These are phyloP conservation scores for Capronia epimyces DNA, from an alignment of 2,329 filamentous ascomycete genomes.

Conservation along the genomic window DNA sequence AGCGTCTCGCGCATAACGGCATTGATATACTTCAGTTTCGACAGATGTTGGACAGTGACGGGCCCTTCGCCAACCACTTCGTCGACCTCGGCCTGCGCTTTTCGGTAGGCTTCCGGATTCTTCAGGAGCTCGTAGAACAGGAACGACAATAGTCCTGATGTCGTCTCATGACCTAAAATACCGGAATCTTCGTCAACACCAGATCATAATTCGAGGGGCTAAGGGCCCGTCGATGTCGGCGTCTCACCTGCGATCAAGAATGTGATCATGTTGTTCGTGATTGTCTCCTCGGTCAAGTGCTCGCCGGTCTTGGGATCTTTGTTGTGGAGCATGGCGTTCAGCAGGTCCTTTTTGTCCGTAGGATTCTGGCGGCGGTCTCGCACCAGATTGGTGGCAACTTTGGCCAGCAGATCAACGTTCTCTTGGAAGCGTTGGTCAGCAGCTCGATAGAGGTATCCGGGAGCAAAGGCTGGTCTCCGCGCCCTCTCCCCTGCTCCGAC, in stretches of 20 bases:
- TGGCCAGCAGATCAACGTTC: constrained; percentile 25
- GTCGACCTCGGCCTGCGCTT: constrained; percentile 64
- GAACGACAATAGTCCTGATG: constrained; percentile 62
- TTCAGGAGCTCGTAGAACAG: constrained; percentile 61
- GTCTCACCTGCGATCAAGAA: constrained; percentile 47
- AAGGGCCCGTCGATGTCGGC: not conserved
- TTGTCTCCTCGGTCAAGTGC: constrained; percentile 53
- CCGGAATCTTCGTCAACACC: too few species aligned
- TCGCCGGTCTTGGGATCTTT: constrained; percentile 59
- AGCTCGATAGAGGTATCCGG: constrained; percentile 37
- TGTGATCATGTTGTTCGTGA: constrained; percentile 63
- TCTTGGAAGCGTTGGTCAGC: constrained; percentile 17
- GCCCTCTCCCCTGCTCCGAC: constrained; percentile 42
- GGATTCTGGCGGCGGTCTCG: constrained; percentile 51
- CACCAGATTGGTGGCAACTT: constrained; percentile 46
- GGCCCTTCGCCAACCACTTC: constrained; percentile 53
- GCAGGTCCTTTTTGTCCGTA: constrained; percentile 52
- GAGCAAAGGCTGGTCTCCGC: constrained; percentile 38
- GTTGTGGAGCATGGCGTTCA: constrained; percentile 55
- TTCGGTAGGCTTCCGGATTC: constrained; percentile 54
- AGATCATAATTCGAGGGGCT: too few species aligned
- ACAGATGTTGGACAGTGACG: constrained; percentile 51
- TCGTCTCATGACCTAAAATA: constrained; percentile 66
- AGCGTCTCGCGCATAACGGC: constrained; percentile 64
- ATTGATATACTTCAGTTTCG: constrained; percentile 60